Evolutionary conservation across 2,329 filamentous ascomycete species (phyloP).

Genomic region (Basipetospora chlamydospora): DNA sequence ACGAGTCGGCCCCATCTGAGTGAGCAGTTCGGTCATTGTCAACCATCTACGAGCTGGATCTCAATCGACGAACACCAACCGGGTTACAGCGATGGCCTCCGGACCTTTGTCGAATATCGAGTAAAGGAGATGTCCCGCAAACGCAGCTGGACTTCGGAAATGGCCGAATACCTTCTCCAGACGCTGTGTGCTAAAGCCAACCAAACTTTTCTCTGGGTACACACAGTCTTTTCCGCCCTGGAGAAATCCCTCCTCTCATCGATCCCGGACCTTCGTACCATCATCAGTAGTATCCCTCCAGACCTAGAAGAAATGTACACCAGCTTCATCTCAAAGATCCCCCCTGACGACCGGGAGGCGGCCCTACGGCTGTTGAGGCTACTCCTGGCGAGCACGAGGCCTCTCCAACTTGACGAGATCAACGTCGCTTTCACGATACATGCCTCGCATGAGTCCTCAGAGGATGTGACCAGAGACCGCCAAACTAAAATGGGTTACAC

Average conservation of each 20-base stretch:
- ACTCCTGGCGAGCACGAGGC: conserved; percentile 18
- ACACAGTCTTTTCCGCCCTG: conserved; percentile 19
- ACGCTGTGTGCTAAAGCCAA: conserved; percentile 17
- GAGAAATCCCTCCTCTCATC: conserved; percentile 15
- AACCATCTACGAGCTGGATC: conserved; percentile 7
- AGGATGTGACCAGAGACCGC: conserved; percentile 12
- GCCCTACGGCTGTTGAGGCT: conserved; percentile 17
- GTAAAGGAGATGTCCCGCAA: conserved; percentile 16
- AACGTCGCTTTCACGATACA: conserved; percentile 17
- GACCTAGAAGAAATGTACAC: conserved; percentile 16
- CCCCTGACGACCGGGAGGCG: conserved; percentile 11
- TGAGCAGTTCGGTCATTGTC: conserved; percentile 5
- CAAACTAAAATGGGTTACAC: conserved; percentile 16
- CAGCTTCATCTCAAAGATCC: conserved; percentile 16
- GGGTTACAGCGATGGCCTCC: conserved; percentile 16
- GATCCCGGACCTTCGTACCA: conserved; percentile 13
- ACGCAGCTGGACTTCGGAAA: conserved; percentile 12
- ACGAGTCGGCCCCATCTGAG: conserved; percentile 16
- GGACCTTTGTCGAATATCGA: conserved; percentile 16
- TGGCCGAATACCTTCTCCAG: conserved; percentile 14
- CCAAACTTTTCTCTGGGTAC: conserved; percentile 23
- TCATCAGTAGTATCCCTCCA: conserved; percentile 17
- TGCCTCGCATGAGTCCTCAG: conserved; percentile 11
- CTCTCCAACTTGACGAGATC: conserved; percentile 19
- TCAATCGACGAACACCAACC: conserved; percentile 11